Evolutionary conservation across 345 rosid genomes (phyloP), one percentile per base, ranked within the genome.

Genomic region (Gossypium mustelinum): DNA sequence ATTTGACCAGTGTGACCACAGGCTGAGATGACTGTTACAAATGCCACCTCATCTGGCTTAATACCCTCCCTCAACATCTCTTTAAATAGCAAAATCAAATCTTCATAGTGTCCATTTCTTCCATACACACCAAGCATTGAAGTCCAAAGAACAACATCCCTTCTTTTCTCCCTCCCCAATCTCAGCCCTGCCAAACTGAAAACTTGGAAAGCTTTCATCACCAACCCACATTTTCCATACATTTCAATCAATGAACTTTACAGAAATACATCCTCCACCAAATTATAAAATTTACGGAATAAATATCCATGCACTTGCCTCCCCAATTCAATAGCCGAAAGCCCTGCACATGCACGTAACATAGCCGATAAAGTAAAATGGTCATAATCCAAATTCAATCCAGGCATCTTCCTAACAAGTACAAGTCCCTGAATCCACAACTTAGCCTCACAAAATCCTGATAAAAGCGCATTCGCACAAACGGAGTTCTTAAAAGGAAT

Each of bases 171-270:
- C 24, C 45, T 75, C 74, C 55, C 71, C 7, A 57, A 27, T 56
- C 57, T 52, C 73, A 58, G 64, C 39, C 86, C 89, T 2, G 78
- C 75, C 57, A 82, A 69, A 29, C 71, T 72, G 58, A 87, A 89
- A 5, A 87, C 87, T 52, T 70, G 80, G 63, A 74, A 75, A 61
- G 87, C 90, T 76, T 84, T 79, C 75, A n/a, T 50, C 17, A 81
- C 82, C 41, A 79, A 74, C 67, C 93, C 90, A 79, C 86, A 84
- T 72, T 85, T 86, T 16, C 88, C 90, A 79, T 89, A 84, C 89
- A 85, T 83, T 78, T 89, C 93, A 71, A 84, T 81, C 79, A 89
- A 60, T n/a, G 93, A 85, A 72, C 89, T 87, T 69, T 78, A 87
- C 84, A 87, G 34, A 68, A 81, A 84, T 18, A 82, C 77, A 79